Base-by-base conservation (phyloP, 2,329 filamentous ascomycete genomes). In the Verticillium albo-atrum region DNA sequence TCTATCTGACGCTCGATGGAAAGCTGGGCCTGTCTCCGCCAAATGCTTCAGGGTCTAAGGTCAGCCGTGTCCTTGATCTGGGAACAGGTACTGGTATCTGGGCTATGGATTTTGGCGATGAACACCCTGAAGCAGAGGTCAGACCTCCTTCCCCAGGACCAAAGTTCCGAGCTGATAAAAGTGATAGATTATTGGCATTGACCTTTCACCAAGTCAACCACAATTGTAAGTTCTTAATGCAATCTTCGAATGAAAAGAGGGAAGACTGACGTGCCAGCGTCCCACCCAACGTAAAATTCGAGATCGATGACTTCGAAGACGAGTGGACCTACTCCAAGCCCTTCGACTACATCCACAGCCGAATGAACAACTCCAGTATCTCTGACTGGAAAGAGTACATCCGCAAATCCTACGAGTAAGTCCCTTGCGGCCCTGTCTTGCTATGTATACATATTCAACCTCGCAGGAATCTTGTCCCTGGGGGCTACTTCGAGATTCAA, bases 331-430 rank as follows among this genome's bases (percentile, higher is more conserved):
- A 64, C 61, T 63, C 64, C 2, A 65, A 68, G 20, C 76, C 78
- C 1, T 85, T 85, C 68, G 84, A 88, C 70, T 83, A 82, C 66
- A 82, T 88, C 63, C 85, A 87, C 68, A 81, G 80, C 10, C 79
- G 82, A 42, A 76, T 83, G 64, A 74, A 87, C 65, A 74, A 79
- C 7, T 83, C 84, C 54, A 77, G 78, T 58, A 79, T 87, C 62
- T 71, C 75, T 3, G 82, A 85, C 62, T 86, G 83, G 70, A 77
- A 78, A 52, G 75, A 79, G 37, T 70, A 87, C 25, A 74, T 86
- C 59, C 71, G 73, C 47, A 80, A 81, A 59, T 68, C 79, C 4
- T 81, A 70, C 42, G 68, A 74, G 59, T 67, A 67, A 17, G 30
- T 9, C 67, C 65, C 25, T 66, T 77, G 1, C 69, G 69, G 7